Base-by-base conservation (phyloP, 441 rosid species). In the Manihot esculenta region DNA sequence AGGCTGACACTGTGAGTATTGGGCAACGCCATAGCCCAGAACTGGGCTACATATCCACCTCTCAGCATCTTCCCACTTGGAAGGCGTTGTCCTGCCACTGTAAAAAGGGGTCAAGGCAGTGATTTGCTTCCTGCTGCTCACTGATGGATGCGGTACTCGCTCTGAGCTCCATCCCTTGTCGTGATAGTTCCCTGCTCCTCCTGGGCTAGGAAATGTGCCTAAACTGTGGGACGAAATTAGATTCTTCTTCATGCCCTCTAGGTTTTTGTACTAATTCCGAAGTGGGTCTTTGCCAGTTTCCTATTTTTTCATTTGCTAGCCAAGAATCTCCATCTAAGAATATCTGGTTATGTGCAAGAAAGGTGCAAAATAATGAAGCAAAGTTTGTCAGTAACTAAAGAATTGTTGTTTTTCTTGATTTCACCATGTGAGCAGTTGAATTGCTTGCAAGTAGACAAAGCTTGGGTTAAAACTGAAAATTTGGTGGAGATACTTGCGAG, bases 11-110 rank as follows among this genome's bases (percentile, higher is more conserved):
- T 69, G 78, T 33, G 70, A 71, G 50, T 78, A 80, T 68, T 69
- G 70, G 66, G 80, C 62, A 26, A 72, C 84, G 57, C 78, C 83
- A 66, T 79, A 83, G 2, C 83, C 80, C 10, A 85, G 70, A 54
- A 87, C 85, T 0, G 98, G 97, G 59, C 98, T 93, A 47, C 89
- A 84, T 70, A 93, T 86, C 98, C 98, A 93, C 75, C 97, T 80
- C 77, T 91, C 98, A 1, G 96, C 97, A 69, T 93, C 96, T 66
- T 91, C 98, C 97, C 98, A 93, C 64, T 93, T 93, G 13, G 97
- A 89, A 18, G 97, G 98, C 70, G 89, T 74, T 0, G 94, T 73
- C 74, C 92, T 84, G 24, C 95, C 89, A 50, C 96, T 83, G 49
- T 83, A 88, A 75, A 88, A 87, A 30, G 92, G 94, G 3, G 89